These are phyloP conservation scores for Kwoniella botswanensis DNA, from an alignment of 768 basidiomycete genomes.

Conservation along the genomic window DNA sequence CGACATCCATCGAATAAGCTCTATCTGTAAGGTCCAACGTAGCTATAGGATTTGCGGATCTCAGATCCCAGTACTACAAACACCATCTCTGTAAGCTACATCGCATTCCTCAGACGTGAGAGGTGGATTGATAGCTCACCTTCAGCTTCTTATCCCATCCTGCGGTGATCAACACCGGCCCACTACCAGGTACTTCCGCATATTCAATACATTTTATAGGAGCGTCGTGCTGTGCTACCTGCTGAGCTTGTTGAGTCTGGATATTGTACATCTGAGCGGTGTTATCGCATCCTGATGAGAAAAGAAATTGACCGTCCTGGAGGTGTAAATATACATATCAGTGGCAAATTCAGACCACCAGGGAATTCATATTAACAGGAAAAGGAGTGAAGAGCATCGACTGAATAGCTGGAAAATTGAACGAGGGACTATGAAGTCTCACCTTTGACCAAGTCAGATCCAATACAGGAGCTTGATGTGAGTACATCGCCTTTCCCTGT, in stretches of 20 bases:
- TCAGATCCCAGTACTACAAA: constrained; percentile 87
- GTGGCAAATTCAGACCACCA: background rate
- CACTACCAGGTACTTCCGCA: constrained; percentile 73
- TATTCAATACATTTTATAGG: constrained; percentile 82
- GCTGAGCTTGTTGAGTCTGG: constrained; percentile 74
- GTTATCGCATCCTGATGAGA: constrained; percentile 94
- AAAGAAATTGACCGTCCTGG: constrained; percentile 85
- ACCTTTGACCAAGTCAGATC: constrained; percentile 91
- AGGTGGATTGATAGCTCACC: constrained; percentile 61
- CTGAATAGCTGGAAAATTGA: constrained; percentile 8
- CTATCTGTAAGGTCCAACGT: constrained; percentile 76
- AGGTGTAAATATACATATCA: constrained; percentile 16
- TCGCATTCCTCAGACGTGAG: too few species aligned
- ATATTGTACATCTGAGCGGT: constrained; percentile 93
- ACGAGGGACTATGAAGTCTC: constrained; percentile 33
- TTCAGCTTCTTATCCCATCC: constrained; percentile 98
- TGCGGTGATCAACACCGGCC: constrained; percentile 75
- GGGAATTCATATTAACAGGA: background rate
- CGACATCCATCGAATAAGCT: constrained; percentile 84
- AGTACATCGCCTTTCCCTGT: constrained; percentile 87
- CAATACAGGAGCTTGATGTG: constrained; percentile 87
- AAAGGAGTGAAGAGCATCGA: background rate
- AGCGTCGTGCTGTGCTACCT: constrained; percentile 89
- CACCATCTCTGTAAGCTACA: background rate
- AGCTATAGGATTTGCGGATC: constrained; percentile 74